These are phyloP conservation scores for Boletus bicolor DNA, from an alignment of 768 basidiomycete species.

Conservation along the genomic window DNA sequence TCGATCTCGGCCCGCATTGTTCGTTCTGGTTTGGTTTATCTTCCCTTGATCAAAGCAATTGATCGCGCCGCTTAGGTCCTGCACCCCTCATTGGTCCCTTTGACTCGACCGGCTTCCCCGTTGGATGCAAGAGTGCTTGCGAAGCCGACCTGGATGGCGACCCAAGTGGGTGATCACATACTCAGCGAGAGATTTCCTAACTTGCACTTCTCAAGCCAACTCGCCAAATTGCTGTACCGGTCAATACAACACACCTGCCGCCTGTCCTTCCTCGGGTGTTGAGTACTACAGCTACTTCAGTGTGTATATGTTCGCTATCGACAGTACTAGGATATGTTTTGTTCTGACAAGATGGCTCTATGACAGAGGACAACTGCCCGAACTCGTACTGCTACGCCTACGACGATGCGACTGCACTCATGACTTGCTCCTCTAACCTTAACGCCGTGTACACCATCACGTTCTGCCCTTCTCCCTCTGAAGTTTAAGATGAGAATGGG, in stretches of 20 bases:
- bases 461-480: constrained; percentile 38
- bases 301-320: constrained; percentile 15
- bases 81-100: constrained; percentile 48
- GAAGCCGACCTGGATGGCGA: constrained; percentile 35
- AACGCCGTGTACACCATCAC: constrained; percentile 44
- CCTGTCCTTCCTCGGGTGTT: constrained; percentile 52
- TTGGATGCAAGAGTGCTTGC: constrained; percentile 65
- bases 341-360: neutral
- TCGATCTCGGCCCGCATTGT: constrained; percentile 63
- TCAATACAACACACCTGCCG: constrained; percentile 44
- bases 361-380: constrained; percentile 40
- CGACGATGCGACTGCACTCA: constrained; percentile 48
- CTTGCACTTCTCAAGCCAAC: constrained; percentile 36
- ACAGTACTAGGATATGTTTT: neutral
- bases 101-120: constrained; percentile 49
- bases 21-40: neutral
- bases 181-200: neutral
- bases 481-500: neutral
- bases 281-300: constrained; percentile 47
- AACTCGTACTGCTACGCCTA: constrained; percentile 51
- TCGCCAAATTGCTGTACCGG: constrained; percentile 68
- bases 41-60: neutral
- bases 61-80: constrained; percentile 39
- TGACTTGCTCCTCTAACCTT: constrained; percentile 37
- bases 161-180: constrained; percentile 22